These are phyloP conservation scores for Tripterygium wilfordii DNA, from an alignment of 177 flowering plant species.

Conservation along the genomic window DNA sequence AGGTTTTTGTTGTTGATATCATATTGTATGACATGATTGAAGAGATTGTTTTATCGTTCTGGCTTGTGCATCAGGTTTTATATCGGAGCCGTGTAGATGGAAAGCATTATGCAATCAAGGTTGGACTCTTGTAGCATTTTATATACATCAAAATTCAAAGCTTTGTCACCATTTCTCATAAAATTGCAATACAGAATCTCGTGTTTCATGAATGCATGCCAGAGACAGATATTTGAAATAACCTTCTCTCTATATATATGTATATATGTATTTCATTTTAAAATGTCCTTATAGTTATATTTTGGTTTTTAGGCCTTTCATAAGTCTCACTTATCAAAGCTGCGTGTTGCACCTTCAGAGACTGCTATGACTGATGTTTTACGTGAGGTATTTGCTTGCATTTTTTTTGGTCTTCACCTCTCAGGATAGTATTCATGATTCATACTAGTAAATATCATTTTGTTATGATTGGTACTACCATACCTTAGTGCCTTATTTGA, in stretches of 20 bases:
- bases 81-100: slow-evolving; percentile 71
- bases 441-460: no score
- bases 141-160: neutral
- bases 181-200: no score
- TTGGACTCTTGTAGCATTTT: no score
- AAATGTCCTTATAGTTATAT: no score
- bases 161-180: neutral
- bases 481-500: no score
- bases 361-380: slow-evolving; percentile 98
- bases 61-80: slow-evolving; percentile 51
- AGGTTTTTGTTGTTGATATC: slow-evolving; percentile 6
- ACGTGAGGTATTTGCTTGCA: slow-evolving; percentile 58
- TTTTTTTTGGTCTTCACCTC: no score
- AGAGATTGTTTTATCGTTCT: neutral
- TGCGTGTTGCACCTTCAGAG: slow-evolving; percentile 90
- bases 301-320: slow-evolving; percentile 73
- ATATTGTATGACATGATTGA: neutral
- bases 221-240: no score
- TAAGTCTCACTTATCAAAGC: slow-evolving; percentile 85
- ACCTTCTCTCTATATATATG: no score
- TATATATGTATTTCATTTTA: no score
- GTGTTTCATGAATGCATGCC: no score
- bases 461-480: no score
- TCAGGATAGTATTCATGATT: no score
- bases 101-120: slow-evolving; percentile 88